These are phyloP conservation scores for Bisporella sp. DNA, from an alignment of 2,329 filamentous ascomycete species.

Conservation along the genomic window DNA sequence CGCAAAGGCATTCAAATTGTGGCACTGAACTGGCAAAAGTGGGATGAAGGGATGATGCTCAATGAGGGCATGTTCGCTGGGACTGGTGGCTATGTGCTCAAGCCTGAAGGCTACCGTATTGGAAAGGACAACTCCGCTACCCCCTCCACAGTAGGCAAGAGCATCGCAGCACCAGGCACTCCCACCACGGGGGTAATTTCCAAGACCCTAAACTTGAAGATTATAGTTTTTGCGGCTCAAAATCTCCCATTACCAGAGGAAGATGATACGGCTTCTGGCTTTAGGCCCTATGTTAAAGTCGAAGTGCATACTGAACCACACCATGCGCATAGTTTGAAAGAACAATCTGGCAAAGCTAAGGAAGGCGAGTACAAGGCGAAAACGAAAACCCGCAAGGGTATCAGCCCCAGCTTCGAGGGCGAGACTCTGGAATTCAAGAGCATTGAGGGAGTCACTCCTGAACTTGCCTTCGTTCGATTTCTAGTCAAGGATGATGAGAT, in stretches of 20 bases:
- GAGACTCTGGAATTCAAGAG: slow-evolving; percentile 48
- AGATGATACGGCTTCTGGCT: slow-evolving; percentile 35
- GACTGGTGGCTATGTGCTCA: slow-evolving; percentile 77
- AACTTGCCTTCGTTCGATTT: slow-evolving; percentile 37
- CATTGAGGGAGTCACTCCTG: slow-evolving; percentile 39
- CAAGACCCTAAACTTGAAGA: slow-evolving; percentile 56
- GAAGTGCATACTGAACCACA: slow-evolving; percentile 74
- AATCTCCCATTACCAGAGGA: slow-evolving; percentile 60
- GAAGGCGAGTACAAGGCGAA: slow-evolving; percentile 52
- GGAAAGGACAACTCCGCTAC: too few relatives aligned
- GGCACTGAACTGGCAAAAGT: slow-evolving; percentile 87
- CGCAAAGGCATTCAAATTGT: slow-evolving; percentile 83
- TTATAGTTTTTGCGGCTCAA: slow-evolving; percentile 72
- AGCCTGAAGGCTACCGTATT: slow-evolving; percentile 66
- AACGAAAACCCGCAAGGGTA: slow-evolving; percentile 44
- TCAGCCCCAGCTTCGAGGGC: slow-evolving; percentile 54
- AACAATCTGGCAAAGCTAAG: slow-evolving; percentile 39
- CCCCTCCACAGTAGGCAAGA: too few relatives aligned
- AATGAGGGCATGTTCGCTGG: slow-evolving; percentile 88
- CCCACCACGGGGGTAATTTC: slow-evolving; percentile 27
- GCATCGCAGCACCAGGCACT: slow-evolving; percentile 14
- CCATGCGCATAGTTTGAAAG: slow-evolving; percentile 33
- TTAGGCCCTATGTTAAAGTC: slow-evolving; percentile 70
- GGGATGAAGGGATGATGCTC: slow-evolving; percentile 91
- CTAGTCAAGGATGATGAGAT: slow-evolving; percentile 84